Conservation (phyloP, 2,329 filamentous ascomycete species). For the Aschersonia sp. region DNA sequence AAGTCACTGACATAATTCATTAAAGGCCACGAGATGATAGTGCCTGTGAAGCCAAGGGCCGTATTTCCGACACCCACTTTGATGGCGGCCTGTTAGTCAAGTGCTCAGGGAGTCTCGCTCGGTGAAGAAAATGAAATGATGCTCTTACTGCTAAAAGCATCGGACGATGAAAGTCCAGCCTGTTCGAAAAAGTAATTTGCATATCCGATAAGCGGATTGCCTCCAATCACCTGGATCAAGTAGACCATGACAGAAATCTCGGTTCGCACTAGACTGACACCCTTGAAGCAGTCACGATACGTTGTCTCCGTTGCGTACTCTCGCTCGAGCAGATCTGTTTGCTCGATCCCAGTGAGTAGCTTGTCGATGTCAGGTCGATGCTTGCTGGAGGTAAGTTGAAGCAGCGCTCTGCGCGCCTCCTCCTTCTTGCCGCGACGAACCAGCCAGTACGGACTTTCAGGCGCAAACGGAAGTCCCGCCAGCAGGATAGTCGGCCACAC, state of each 20-base stretch:
- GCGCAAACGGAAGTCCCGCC: conserved; percentile 29
- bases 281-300: conserved; percentile 35
- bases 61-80: conserved; percentile 20
- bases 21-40: conserved; percentile 23
- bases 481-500: conserved; percentile 31
- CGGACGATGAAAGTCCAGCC: conserved; percentile 12
- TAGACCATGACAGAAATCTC: conserved; percentile 47
- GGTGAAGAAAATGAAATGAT: neutral
- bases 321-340: conserved; percentile 42
- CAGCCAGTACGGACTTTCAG: conserved; percentile 36
- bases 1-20: conserved; percentile 14
- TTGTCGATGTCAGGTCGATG: conserved; percentile 14
- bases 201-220: conserved; percentile 50
- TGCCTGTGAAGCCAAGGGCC: conserved; percentile 24
- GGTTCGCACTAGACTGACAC: conserved; percentile 33
- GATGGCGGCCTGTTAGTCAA: neutral
- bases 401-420: conserved; percentile 25
- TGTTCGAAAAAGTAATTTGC: conserved; percentile 29
- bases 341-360: conserved; percentile 38
- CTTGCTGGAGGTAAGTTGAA: conserved; percentile 24
- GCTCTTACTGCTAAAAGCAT: conserved; percentile 9
- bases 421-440: conserved; percentile 24
- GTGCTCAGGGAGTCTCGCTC: neutral
- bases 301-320: conserved; percentile 31
- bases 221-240: conserved; percentile 48